Evolutionary conservation across 2,329 filamentous ascomycete genomes (phyloP), one percentile per base, ranked within the genome.

Genomic region (Teratosphaeria nubilosa): DNA sequence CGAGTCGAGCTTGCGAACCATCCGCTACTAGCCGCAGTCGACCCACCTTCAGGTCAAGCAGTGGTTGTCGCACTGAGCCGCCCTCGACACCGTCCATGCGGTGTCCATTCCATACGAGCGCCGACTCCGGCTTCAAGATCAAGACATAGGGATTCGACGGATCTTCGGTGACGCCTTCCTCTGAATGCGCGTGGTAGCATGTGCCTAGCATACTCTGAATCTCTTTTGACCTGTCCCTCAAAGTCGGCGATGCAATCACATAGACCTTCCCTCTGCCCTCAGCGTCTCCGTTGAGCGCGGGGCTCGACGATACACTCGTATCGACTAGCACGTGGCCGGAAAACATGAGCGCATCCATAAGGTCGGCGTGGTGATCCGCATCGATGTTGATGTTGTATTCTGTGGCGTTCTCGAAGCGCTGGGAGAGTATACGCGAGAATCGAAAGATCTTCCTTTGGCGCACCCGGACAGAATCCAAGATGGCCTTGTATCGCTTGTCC

Each of bases 401-500:
- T 10, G 91, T 95, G 5, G 90, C 89, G 69, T 99, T 97, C 72
- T 99, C 94, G 68, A 99, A 99, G 59, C 92, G 86, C 69, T 96
- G 89, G 66, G 88, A 91, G 57, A 99, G 75, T 70, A 95, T 90
- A 64, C 91, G 84, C 20, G 90, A 94, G 74, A 97, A 97, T 60
- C 94, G 89, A 71, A 97, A 95, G 62, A 99, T 80, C 82, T 97
- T 97, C 73, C 94, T 84, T 74, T 99, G 94, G 24, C 94, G 85
- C 58, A 97, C 91, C 68, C 94, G 90, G 24, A 97, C 95, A 0
- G 94, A 97, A 72, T 99, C 94, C 2, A 99, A 78, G 62, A 91
- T 91, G 61, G 90, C 87, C 75, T 96, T 97, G 78, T 97, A 99
- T 52, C 94, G 85, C 76, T 95, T 96, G 73, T 94, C 95, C 87